Conservation (phyloP, 2,329 filamentous ascomycete genomes). For the Claviceps purpurea region DNA sequence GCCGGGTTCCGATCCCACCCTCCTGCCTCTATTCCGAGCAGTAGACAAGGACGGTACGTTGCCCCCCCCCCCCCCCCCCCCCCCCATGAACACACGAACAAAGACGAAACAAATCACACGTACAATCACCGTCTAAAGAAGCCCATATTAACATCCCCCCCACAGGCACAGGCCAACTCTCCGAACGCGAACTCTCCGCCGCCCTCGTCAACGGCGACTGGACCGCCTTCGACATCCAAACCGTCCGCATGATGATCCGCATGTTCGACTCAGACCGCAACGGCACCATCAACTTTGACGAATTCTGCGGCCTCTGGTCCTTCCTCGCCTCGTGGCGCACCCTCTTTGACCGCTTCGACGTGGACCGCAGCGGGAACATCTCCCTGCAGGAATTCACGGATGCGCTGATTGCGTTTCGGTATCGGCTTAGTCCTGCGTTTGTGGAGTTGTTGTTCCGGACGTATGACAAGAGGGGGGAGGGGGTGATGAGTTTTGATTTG, state of each 20-base stretch:
- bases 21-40: conserved; percentile 76
- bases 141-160: background rate
- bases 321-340: conserved; percentile 90
- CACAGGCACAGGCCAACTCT: conserved; percentile 66
- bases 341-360: conserved; percentile 91
- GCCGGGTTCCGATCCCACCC: conserved; percentile 49
- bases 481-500: conserved; percentile 78
- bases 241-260: conserved; percentile 96
- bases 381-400: conserved; percentile 77
- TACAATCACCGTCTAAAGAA: too few species aligned
- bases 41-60: conserved; percentile 70
- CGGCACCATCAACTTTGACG: conserved; percentile 83
- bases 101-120: too few species aligned
- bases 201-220: conserved; percentile 95
- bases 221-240: conserved; percentile 84
- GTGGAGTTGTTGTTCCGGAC: conserved; percentile 75
- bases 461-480: conserved; percentile 65
- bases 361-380: conserved; percentile 77
- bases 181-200: conserved; percentile 72
- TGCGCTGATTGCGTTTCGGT: conserved; percentile 84
- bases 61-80: too few species aligned
- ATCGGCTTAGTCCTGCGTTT: conserved; percentile 74
- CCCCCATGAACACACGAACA: too few species aligned
- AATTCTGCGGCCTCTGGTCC: conserved; percentile 93
- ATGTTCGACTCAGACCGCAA: conserved; percentile 95